Conservation (phyloP, 2,329 filamentous ascomycete genomes). For the Tolypocladium amazonense region DNA sequence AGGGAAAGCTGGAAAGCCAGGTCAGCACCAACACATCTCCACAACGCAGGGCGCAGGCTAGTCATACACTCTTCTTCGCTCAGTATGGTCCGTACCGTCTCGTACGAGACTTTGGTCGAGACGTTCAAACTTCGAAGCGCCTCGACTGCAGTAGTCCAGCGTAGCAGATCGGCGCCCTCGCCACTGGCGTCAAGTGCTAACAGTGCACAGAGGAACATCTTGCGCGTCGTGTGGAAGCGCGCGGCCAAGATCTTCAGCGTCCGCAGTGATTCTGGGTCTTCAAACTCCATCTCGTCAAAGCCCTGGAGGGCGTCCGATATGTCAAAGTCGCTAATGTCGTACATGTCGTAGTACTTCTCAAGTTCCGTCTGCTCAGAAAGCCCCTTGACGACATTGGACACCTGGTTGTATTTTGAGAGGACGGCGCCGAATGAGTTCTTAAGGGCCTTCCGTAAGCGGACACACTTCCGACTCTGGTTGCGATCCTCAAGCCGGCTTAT, state of each 20-base stretch:
- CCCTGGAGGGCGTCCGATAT: slow-evolving; percentile 58
- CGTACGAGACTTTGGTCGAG: slow-evolving; percentile 50
- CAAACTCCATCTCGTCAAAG: slow-evolving; percentile 56
- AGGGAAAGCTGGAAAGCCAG: slow-evolving; percentile 34
- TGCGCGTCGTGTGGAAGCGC: slow-evolving; percentile 69
- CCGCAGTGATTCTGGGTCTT: slow-evolving; percentile 69
- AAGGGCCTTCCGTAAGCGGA: slow-evolving; percentile 67
- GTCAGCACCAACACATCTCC: background rate
- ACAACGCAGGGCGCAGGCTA: background rate
- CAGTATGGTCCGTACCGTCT: slow-evolving; percentile 58
- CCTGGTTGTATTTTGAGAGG: slow-evolving; percentile 61
- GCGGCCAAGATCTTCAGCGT: slow-evolving; percentile 73
- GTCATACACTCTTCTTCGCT: slow-evolving; percentile 68
- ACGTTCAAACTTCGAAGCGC: slow-evolving; percentile 57
- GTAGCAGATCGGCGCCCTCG: slow-evolving; percentile 61
- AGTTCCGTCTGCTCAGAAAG: slow-evolving; percentile 73
- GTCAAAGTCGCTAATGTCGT: slow-evolving; percentile 66
- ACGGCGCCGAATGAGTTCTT: slow-evolving; percentile 58
- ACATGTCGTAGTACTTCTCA: slow-evolving; percentile 87
- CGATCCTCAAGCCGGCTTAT: slow-evolving; percentile 83
- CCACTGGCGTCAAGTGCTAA: slow-evolving; percentile 78
- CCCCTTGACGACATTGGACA: slow-evolving; percentile 55
- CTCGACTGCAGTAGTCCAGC: slow-evolving; percentile 71
- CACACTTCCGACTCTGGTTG: slow-evolving; percentile 67
- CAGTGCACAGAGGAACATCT: slow-evolving; percentile 80